phyloP scores from a whole-genome alignment of 495 filamentous ascomycete species.

The Penicillium cinerascens region DNA sequence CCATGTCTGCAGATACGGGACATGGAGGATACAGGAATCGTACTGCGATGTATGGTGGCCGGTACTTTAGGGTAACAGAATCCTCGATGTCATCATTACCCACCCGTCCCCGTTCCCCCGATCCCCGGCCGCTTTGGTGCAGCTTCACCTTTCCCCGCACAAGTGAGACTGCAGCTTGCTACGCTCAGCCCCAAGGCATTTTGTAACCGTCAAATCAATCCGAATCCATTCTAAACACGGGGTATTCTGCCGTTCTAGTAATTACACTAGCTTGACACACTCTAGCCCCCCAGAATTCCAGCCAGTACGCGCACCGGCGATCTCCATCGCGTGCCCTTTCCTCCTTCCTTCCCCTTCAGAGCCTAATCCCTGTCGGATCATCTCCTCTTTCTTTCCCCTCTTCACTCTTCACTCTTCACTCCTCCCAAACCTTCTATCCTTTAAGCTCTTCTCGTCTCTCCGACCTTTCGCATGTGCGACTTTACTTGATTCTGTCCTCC shows the following conservation, averaged over 20 bases:
- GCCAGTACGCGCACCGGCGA: constrained; percentile 4
- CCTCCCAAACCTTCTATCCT: constrained; percentile 4
- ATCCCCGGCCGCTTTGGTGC: neutral
- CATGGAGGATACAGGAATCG: neutral
- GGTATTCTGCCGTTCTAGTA: neutral
- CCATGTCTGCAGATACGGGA: neutral
- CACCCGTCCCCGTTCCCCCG: neutral
- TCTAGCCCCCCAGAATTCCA: constrained; percentile 7
- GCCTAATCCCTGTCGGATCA: constrained; percentile 7
- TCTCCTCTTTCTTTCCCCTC: constrained; percentile 2
- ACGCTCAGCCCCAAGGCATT: neutral
- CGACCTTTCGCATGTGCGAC: constrained; percentile 11
- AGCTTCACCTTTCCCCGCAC: constrained; percentile 7
- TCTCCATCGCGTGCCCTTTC: constrained; percentile 7
- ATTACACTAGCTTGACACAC: neutral
- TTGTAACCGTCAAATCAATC: neutral
- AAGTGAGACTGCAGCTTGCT: neutral
- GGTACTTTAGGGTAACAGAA: neutral
- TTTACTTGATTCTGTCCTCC: constrained; percentile 1
- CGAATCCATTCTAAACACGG: neutral
- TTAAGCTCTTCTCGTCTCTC: constrained; percentile 10
- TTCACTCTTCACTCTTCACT: constrained; percentile 6
- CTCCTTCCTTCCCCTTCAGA: neutral
- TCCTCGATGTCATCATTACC: constrained; percentile 17
- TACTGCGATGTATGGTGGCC: too few relatives aligned